Base-by-base conservation (phyloP, 805 yeast genomes). In the Saccharomycopsis babjevae region DNA sequence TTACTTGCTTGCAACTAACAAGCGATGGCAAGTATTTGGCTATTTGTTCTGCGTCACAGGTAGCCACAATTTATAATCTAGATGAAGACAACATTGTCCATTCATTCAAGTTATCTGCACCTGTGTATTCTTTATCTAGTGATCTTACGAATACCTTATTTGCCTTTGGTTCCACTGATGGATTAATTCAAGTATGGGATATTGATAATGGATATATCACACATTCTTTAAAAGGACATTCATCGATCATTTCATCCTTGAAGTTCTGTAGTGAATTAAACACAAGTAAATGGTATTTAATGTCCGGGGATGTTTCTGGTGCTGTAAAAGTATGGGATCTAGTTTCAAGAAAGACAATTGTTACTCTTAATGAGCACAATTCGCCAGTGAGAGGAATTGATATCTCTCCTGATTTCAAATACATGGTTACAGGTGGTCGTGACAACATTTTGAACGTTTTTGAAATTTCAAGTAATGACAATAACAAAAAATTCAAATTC, bases 111-210 rank as follows among this genome's bases (percentile, higher is more conserved):
- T 70, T 88, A 54, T 75, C 89, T 1, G 86, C 97, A 0, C 97
- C 97, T 0, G 87, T 89, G 1, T 89, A 88, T 71, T 85, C 90
- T 11, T 79, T 90, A 54, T 77, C 86, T 11, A 82, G 82, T 25
- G 99, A 94, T 72, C 70, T 81, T 2, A 89, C 97, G 0, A 86
- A 96, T 1, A 84, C 96, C 2, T 76, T 94, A 42, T 82, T 92
- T 68, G 96, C 97, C 20, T 85, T 94, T 69, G 99, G 99, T 46
- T 91, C 96, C 56, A 88, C 97, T 0, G 99, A 94, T 72, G 98
- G 99, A 56, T 81, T 84, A 50, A 87, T 92, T 18, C 84, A 89
- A 54, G 96, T 94, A 1, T 91, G 96, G 86, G 99, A 94, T 72
- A 79, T 94, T 42, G 92, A 84, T 65, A 91, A 91, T 40, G 92